A percentile compares a stretch with the other conserved stretches of the same genome.
Conservation (phyloP, 2,329 filamentous ascomycete genomes). For the Alternaria sp. region DNA sequence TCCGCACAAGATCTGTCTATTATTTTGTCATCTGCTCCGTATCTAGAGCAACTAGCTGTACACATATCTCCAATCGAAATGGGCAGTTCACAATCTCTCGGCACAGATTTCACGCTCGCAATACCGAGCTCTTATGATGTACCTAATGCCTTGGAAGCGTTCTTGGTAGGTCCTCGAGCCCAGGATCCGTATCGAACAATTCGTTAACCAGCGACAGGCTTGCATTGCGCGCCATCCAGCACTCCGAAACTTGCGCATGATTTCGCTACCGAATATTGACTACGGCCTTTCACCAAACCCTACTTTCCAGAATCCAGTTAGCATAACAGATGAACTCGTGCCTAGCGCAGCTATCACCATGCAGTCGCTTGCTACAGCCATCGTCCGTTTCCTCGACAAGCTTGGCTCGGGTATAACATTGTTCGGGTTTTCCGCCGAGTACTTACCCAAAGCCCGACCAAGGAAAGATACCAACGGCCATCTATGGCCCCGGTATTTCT, state of each 20-base stretch:
- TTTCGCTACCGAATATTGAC: background rate
- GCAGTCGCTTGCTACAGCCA: background rate
- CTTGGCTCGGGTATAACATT: background rate
- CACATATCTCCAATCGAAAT: background rate
- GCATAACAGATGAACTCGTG: background rate
- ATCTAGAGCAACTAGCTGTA: background rate
- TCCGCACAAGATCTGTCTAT: background rate
- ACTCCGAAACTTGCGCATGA: background rate
- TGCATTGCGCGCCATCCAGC: background rate
- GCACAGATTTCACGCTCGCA: background rate
- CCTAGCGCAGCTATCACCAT: background rate
- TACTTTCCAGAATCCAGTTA: background rate
- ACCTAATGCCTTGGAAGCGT: background rate
- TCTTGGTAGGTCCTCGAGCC: background rate
- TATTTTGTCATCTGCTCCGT: background rate
- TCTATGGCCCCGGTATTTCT: background rate
- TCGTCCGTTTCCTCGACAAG: background rate
- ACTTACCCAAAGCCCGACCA: background rate
- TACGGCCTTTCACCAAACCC: background rate
- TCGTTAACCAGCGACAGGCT: background rate
- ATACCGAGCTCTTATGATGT: background rate
- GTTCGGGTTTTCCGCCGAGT: background rate
- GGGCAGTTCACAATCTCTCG: background rate
- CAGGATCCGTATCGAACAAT: background rate
- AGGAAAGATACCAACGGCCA: background rate